These are phyloP conservation scores for Neurospora sp. DNA, from an alignment of 495 filamentous ascomycete species.

Conservation along the genomic window DNA sequence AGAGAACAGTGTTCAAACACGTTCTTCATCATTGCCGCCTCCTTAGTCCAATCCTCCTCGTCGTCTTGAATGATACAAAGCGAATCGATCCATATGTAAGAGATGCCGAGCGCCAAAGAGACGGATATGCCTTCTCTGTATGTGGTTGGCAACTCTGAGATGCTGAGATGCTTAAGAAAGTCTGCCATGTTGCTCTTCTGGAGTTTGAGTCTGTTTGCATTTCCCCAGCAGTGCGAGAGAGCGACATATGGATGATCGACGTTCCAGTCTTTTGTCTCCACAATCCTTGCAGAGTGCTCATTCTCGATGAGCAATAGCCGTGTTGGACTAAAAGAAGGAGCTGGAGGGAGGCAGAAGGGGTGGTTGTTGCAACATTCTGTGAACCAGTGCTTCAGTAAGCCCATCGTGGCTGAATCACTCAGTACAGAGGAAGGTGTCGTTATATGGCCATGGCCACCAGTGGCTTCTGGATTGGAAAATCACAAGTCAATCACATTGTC, in stretches of 20 bases:
- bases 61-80: not conserved
- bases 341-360: not conserved
- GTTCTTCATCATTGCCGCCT: not conserved
- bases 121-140: not conserved
- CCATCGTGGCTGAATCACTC: not conserved
- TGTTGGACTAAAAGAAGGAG: not conserved
- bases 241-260: not conserved
- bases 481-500: not conserved
- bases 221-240: not conserved
- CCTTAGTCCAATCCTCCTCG: not conserved
- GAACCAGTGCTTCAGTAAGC: not conserved
- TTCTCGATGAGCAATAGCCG: not conserved
- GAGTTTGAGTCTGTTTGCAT: not conserved
- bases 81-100: not conserved
- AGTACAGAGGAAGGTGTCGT: not conserved
- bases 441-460: not conserved
- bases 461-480: not conserved
- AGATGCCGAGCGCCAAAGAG: not conserved
- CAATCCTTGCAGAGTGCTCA: not conserved
- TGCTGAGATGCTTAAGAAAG: not conserved
- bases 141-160: not conserved
- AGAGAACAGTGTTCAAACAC: not conserved
- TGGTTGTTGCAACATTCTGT: not conserved
- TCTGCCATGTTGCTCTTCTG: not conserved
- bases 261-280: not conserved